Conservation (phyloP, 2,329 filamentous ascomycete genomes). For the Colletotrichum sp. region DNA sequence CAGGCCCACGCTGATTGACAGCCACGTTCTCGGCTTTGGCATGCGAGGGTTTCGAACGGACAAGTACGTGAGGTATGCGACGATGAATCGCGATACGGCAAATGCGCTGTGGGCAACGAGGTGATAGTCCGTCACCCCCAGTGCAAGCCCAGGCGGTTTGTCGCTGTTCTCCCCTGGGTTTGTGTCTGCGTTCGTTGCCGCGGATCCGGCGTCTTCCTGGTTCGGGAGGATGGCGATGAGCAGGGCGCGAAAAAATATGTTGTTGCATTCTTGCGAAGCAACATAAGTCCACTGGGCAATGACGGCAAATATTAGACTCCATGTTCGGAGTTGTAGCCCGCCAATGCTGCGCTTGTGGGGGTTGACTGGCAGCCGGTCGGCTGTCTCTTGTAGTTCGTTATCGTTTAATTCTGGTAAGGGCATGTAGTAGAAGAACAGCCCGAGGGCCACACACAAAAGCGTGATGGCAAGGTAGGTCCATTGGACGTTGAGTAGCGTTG, state of each 20-base stretch:
- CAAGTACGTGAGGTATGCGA: constrained; percentile 67
- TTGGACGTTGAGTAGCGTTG: constrained; percentile 75
- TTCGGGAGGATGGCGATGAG: constrained; percentile 46
- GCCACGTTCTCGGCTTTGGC: constrained; percentile 72
- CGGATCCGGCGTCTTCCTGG: constrained; percentile 24
- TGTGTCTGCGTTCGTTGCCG: constrained; percentile 36
- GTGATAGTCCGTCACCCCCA: constrained; percentile 69
- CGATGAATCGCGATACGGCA: constrained; percentile 74
- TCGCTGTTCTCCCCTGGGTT: constrained; percentile 47
- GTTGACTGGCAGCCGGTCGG: constrained; percentile 54
- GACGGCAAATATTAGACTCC: constrained; percentile 72
- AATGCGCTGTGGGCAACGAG: constrained; percentile 77
- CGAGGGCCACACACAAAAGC: constrained; percentile 73
- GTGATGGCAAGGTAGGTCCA: constrained; percentile 88
- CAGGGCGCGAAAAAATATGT: constrained; percentile 63
- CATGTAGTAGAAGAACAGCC: constrained; percentile 72
- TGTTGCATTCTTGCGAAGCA: constrained; percentile 72
- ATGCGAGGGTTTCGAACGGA: constrained; percentile 51
- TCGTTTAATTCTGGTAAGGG: constrained; percentile 67
- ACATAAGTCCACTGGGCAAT: constrained; percentile 82
- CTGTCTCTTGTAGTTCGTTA: constrained; percentile 55
- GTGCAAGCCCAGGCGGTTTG: constrained; percentile 48
- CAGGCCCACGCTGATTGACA: constrained; percentile 65
- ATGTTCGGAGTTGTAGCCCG: constrained; percentile 59
- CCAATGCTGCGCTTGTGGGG: constrained; percentile 50